Percentiles rank a stretch among this genome's conserved stretches.
phyloP scores from a whole-genome alignment of 306 rosid species.

The Leucaena leucocephala region DNA sequence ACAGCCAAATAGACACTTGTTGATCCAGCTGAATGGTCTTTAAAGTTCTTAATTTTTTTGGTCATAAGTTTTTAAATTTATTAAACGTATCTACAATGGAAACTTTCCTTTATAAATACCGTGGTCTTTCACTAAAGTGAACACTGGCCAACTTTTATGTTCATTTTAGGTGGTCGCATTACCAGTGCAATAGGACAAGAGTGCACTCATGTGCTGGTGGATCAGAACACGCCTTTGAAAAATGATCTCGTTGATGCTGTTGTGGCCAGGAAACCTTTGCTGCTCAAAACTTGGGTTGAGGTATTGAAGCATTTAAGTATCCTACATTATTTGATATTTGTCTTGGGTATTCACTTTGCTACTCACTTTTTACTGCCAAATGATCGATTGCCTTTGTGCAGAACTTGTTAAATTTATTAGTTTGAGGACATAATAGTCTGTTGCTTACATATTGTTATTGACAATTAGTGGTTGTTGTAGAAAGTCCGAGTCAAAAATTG shows the following conservation, averaged over 20 bases:
- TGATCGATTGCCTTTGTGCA: slow-evolving; percentile 9
- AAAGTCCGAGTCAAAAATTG: not conserved
- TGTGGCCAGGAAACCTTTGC: slow-evolving; percentile 63
- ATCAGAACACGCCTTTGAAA: slow-evolving; percentile 64
- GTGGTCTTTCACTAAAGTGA: slow-evolving; percentile 12
- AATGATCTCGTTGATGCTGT: slow-evolving; percentile 72
- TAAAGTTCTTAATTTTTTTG: not conserved
- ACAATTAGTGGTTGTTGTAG: slow-evolving; percentile 25
- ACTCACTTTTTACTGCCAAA: slow-evolving; percentile 10
- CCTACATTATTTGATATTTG: slow-evolving; percentile 35
- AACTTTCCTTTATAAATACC: slow-evolving; percentile 1
- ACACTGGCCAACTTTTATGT: slow-evolving; percentile 28
- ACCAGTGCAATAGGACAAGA: slow-evolving; percentile 52
- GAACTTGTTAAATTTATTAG: not conserved
- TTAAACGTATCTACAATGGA: not conserved
- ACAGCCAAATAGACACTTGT: not conserved
- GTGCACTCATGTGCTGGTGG: slow-evolving; percentile 92
- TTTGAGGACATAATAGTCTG: slow-evolving; percentile 20
- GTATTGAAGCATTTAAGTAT: slow-evolving; percentile 49
- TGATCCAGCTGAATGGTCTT: slow-evolving; percentile 12
- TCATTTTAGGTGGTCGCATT: slow-evolving; percentile 66
- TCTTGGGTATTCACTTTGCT: slow-evolving; percentile 14
- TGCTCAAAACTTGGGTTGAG: slow-evolving; percentile 81
- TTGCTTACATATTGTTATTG: slow-evolving; percentile 23
- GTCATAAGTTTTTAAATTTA: not conserved